Evolutionary conservation across 805 yeast species (phyloP).

Genomic region (Candida golubevii): DNA sequence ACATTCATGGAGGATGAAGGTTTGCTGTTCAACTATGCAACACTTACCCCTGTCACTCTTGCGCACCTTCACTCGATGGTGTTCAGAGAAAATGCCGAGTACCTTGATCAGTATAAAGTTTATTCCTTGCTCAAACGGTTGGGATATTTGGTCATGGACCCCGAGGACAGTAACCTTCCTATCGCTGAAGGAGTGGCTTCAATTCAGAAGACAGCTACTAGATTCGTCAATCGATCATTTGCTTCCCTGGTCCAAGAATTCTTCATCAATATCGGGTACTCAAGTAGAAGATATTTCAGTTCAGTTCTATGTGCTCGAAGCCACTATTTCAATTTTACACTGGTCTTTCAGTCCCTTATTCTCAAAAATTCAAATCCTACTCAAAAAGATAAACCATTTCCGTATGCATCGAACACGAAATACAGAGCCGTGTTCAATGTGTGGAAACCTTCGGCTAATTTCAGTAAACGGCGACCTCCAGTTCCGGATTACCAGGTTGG

Average conservation of each 20-base stretch:
- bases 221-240: neutral
- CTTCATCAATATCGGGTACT: conserved; percentile 1
- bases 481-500: conserved; percentile 71
- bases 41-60: conserved; percentile 44
- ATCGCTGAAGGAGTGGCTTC: neutral
- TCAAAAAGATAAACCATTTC: no score
- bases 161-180: neutral
- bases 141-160: conserved; percentile 58
- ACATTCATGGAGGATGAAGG: conserved; percentile 19
- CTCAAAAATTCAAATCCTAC: no score
- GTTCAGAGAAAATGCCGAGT: conserved; percentile 32
- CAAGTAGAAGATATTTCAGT: neutral
- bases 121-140: conserved; percentile 71
- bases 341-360: conserved; percentile 20
- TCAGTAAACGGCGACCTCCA: conserved; percentile 67
- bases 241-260: neutral
- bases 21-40: conserved; percentile 21
- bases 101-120: conserved; percentile 56
- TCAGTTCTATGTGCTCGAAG: neutral
- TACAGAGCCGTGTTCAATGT: conserved; percentile 53
- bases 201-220: neutral
- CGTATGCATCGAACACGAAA: conserved; percentile 2
- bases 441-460: conserved; percentile 78
- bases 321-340: conserved; percentile 26
- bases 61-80: conserved; percentile 60